A percentile compares a stretch with the other conserved stretches of the same genome.
phyloP scores from a whole-genome alignment of 768 basidiomycete species.

The Lactifluus hygrophoroides region DNA sequence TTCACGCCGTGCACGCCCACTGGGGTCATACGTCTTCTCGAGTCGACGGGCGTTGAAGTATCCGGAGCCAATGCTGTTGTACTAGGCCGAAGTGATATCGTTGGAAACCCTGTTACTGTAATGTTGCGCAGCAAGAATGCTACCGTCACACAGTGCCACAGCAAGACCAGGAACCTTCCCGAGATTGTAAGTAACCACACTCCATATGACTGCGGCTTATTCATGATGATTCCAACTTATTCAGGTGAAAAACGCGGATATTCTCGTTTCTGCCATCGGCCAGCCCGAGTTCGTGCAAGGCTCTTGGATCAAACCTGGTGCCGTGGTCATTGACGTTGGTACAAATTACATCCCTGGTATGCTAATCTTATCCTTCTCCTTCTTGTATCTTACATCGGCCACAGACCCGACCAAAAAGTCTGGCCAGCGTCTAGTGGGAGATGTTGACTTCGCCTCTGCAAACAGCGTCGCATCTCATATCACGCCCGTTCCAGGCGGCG shows the following conservation, averaged over 20 bases:
- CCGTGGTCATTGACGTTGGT: conserved; percentile 94
- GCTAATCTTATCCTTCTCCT: conserved; percentile 23
- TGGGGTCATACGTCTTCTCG: conserved; percentile 83
- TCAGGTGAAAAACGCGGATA: conserved; percentile 79
- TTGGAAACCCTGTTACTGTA: conserved; percentile 89
- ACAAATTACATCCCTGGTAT: conserved; percentile 90
- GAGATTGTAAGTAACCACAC: conserved; percentile 48
- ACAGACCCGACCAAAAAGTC: conserved; percentile 82
- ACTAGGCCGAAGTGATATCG: conserved; percentile 95
- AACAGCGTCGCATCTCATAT: conserved; percentile 74
- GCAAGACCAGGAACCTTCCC: conserved; percentile 73
- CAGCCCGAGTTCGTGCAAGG: conserved; percentile 86
- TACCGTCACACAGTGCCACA: conserved; percentile 97
- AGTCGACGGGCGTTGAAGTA: conserved; percentile 72
- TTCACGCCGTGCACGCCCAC: conserved; percentile 95
- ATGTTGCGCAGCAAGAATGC: conserved; percentile 87
- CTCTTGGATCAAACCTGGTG: conserved; percentile 91
- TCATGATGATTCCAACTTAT: background rate
- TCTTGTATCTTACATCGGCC: background rate
- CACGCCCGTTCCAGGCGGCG: conserved; percentile 97
- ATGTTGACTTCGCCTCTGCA: conserved; percentile 84
- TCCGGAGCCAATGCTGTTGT: conserved; percentile 82
- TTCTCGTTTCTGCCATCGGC: conserved; percentile 95
- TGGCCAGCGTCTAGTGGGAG: conserved; percentile 92
- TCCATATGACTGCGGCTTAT: background rate